Evolutionary conservation across 2,329 filamentous ascomycete genomes (phyloP), one percentile per base, ranked within the genome.

Genomic region (Rhinocladiella mackenziei): DNA sequence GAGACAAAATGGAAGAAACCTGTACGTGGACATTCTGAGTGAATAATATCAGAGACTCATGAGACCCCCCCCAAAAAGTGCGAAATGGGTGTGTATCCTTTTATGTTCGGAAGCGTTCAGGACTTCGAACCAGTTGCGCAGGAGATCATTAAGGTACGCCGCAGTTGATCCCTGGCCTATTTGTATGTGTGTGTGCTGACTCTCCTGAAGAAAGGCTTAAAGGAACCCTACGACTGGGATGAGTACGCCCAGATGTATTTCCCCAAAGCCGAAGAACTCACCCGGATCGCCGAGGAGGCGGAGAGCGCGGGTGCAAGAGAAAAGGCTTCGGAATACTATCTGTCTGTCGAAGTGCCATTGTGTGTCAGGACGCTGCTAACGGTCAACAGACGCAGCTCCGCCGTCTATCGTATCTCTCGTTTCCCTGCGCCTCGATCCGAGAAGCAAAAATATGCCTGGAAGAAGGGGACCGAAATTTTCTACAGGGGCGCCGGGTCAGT

Each of bases 1-100:
- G 81, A 86, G 65, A 84, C 80, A 5, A 86, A 86, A 64, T 89
- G 84, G 84, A 81, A 81, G 64, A 69, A 75, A 54, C 80, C 80
- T 4, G 80, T 82, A 65, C 44, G 74, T 57, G 15, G 10, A 25
- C 9, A 5, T 4, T 3, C 4, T 10, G 9, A 18, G 14, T 9
- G 11, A 18, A 28, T 15, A 20, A 7, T 13, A 32, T n/a, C 5
- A 10, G 30, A 18, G 11, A 9, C n/a, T 34, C 7, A 17, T 45
- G 31, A 48, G n/a, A n/a, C n/a, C n/a, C 38, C 9, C 28, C 41
- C 2, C 20, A 15, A 5, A 26, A 48, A 73, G 72, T 80, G 76
- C 61, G 63, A 64, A 25, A 80, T 80, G 65, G 74, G 78, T 44
- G 71, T 87, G 6, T 85, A 86, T 56, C 81, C 83, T 0, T 89